Evolutionary conservation across 306 rosid genomes (phyloP).

Genomic region (Quercus variabilis): DNA sequence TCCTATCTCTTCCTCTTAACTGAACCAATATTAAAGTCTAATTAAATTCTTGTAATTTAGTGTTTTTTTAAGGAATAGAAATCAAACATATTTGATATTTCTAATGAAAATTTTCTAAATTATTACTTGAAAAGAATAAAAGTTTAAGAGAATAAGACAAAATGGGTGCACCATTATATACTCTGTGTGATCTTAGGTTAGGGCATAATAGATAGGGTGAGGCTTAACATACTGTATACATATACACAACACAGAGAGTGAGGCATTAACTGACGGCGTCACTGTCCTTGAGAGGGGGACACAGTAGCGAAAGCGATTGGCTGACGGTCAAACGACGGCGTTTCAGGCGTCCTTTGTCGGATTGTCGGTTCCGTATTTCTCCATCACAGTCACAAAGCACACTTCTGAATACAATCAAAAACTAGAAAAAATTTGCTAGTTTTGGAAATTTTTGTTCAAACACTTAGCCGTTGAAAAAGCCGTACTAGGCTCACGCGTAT

Average conservation of each 20-base stretch:
- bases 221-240: neutral
- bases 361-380: constrained; percentile 19
- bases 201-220: neutral
- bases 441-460: neutral
- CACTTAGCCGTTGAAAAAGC: neutral
- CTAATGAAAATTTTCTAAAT: too few species aligned
- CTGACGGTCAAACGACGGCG: constrained; percentile 43
- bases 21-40: too few species aligned
- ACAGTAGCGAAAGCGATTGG: neutral
- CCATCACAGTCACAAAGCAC: neutral
- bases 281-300: constrained; percentile 16
- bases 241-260: neutral
- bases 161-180: neutral
- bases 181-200: neutral
- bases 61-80: too few species aligned
- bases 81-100: too few species aligned
- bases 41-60: too few species aligned
- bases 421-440: neutral
- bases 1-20: too few species aligned
- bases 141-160: neutral
- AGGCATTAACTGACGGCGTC: constrained; percentile 32
- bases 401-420: neutral
- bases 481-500: constrained; percentile 2
- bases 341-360: constrained; percentile 37
- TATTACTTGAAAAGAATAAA: too few species aligned